These are phyloP conservation scores for Mimosa bimucronata DNA, from an alignment of 306 rosid species.

Conservation along the genomic window DNA sequence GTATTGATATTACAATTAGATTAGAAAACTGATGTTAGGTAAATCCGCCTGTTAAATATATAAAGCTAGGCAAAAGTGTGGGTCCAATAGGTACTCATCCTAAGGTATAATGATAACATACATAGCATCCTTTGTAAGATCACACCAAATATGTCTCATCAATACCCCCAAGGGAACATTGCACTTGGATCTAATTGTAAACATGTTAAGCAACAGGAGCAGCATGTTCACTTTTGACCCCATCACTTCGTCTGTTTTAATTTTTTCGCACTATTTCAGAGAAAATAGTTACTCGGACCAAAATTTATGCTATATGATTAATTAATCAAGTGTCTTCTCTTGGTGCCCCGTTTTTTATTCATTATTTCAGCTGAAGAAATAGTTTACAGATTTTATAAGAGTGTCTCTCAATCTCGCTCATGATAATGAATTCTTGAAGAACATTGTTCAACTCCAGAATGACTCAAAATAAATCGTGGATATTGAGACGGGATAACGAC, in stretches of 20 bases:
- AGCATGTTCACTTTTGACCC: conserved; percentile 34
- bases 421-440: not conserved
- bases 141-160: conserved; percentile 37
- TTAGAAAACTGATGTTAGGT: conserved; percentile 53
- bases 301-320: not conserved
- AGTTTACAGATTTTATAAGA: not conserved
- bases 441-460: not conserved
- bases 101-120: conserved; percentile 42
- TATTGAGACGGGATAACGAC: not conserved
- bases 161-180: conserved; percentile 41
- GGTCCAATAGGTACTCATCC: conserved; percentile 48
- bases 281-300: not conserved
- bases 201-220: conserved; percentile 18
- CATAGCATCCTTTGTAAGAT: conserved; percentile 12
- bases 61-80: conserved; percentile 39
- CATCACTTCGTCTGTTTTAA: conserved; percentile 18
- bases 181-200: conserved; percentile 34
- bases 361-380: not conserved
- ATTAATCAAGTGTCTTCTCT: not conserved
- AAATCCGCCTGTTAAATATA: conserved; percentile 51
- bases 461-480: conserved; percentile 8
- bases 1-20: conserved; percentile 34
- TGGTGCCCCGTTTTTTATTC: conserved; percentile 13
- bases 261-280: not conserved
- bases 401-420: not conserved